Conservation (phyloP, 2,329 filamentous ascomycete genomes). For the Trichoderma cornu-damae region DNA sequence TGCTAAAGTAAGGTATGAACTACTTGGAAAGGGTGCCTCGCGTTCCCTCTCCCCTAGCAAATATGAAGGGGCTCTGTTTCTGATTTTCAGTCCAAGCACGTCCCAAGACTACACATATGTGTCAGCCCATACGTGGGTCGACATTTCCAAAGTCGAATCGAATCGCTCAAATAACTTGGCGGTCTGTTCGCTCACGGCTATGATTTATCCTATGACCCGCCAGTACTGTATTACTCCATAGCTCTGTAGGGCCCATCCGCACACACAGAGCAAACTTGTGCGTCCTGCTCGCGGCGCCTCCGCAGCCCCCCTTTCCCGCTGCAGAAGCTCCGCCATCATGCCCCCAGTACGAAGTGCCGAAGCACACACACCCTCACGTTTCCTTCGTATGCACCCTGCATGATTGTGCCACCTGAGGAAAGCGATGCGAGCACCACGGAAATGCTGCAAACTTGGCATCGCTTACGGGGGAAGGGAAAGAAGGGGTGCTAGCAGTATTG, state of each 20-base stretch:
- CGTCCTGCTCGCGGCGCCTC: neutral
- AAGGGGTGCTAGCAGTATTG: neutral
- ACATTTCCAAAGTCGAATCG: neutral
- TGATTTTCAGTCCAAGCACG: neutral
- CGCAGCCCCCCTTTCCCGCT: neutral
- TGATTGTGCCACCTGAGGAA: neutral
- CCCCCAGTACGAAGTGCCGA: too few species aligned
- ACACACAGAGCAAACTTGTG: neutral
- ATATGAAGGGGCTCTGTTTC: neutral
- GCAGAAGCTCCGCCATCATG: neutral
- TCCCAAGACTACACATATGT: neutral
- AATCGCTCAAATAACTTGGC: neutral
- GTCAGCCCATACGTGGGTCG: neutral
- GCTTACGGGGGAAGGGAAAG: neutral
- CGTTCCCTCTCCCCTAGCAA: neutral
- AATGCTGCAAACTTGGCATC: neutral
- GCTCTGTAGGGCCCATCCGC: neutral
- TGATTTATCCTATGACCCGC: too few species aligned
- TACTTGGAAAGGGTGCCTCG: neutral
- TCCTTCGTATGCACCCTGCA: neutral
- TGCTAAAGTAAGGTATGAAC: too few species aligned
- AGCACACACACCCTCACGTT: neutral
- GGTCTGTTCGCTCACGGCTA: constrained; percentile 7
- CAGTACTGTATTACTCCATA: neutral
- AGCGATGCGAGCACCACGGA: neutral